phyloP scores from a whole-genome alignment of 768 basidiomycete species.

The Suillus ampliporus region DNA sequence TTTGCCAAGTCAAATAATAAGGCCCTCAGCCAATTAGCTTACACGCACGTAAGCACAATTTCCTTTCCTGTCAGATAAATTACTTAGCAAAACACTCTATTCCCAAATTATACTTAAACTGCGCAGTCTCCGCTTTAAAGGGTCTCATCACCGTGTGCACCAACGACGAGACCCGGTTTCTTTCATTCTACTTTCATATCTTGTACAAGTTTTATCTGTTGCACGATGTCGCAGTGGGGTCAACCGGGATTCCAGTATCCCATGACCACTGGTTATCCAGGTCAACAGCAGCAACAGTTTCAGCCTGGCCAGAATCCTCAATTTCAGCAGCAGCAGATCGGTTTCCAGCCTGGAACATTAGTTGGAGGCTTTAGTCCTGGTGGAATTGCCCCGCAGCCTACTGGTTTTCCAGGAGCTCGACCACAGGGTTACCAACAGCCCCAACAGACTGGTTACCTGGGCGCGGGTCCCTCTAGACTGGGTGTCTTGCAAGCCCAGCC shows the following conservation, averaged over 20 bases:
- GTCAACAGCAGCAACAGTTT: constrained; percentile 52
- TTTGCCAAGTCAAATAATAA: too few species aligned
- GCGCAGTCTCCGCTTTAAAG: constrained; percentile 26
- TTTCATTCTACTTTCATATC: constrained; percentile 8
- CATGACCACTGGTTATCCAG: constrained; percentile 70
- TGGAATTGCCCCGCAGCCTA: constrained; percentile 64
- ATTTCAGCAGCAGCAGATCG: constrained; percentile 49
- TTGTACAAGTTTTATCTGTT: not conserved
- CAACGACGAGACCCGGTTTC: constrained; percentile 10
- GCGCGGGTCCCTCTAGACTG: constrained; percentile 30
- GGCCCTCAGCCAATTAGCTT: too few species aligned
- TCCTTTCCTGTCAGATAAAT: too few species aligned
- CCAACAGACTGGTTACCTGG: constrained; percentile 53
- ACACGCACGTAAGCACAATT: too few species aligned
- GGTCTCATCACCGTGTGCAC: constrained; percentile 6
- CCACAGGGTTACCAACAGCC: constrained; percentile 18
- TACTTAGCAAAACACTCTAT: too few species aligned
- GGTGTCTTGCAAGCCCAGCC: constrained; percentile 56
- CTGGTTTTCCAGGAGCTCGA: constrained; percentile 51
- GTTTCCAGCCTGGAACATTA: constrained; percentile 36
- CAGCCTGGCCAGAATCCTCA: constrained; percentile 44
- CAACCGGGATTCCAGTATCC: constrained; percentile 77
- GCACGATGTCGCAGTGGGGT: constrained; percentile 79
- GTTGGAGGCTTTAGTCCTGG: constrained; percentile 35
- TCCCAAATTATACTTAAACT: constrained; percentile 2